Percentiles rank a stretch among this genome's conserved stretches.
These are phyloP conservation scores for Cladosporium velox DNA, from an alignment of 2,329 filamentous ascomycete species.

Conservation along the genomic window DNA sequence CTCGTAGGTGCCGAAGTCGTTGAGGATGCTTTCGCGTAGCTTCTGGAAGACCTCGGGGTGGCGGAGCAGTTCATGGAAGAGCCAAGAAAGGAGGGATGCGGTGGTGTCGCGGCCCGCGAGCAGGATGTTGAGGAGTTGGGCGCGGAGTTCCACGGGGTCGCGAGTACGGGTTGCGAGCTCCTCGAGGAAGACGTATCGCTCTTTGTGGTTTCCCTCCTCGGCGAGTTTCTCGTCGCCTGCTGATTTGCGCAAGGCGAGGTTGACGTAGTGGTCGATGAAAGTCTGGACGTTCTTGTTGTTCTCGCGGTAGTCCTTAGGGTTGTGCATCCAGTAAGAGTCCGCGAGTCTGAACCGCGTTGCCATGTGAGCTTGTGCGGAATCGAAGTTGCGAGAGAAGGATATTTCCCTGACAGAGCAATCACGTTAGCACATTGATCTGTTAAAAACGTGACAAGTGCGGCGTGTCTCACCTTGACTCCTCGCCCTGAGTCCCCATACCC, in stretches of 20 bases:
- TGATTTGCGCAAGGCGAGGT: conserved; percentile 44
- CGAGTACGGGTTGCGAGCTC: conserved; percentile 49
- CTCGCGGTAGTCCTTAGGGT: conserved; percentile 41
- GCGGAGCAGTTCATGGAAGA: conserved; percentile 55
- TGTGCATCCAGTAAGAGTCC: conserved; percentile 41
- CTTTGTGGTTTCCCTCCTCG: conserved; percentile 35
- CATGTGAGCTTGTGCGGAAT: conserved; percentile 43
- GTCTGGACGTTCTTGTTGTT: conserved; percentile 45
- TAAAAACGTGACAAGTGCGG: background rate
- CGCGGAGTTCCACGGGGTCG: conserved; percentile 46
- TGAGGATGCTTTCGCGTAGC: conserved; percentile 53
- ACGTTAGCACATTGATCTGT: conserved; percentile 21
- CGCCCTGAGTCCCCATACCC: conserved; percentile 25
- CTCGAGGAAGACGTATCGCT: conserved; percentile 50
- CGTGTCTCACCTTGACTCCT: conserved; percentile 23
- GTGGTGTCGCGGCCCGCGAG: conserved; percentile 67
- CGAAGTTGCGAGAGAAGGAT: conserved; percentile 48
- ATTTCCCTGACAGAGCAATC: conserved; percentile 33
- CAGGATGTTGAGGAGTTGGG: conserved; percentile 61
- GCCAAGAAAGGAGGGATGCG: conserved; percentile 55
- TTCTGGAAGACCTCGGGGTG: conserved; percentile 52
- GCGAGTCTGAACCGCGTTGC: conserved; percentile 41
- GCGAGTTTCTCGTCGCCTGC: conserved; percentile 25
- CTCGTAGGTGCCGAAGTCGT: conserved; percentile 49
- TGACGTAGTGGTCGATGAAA: conserved; percentile 50